Evolutionary conservation across 2,329 filamentous ascomycete genomes (phyloP), one percentile per base, ranked within the genome.

Genomic region (Fusarium oligoseptatum): DNA sequence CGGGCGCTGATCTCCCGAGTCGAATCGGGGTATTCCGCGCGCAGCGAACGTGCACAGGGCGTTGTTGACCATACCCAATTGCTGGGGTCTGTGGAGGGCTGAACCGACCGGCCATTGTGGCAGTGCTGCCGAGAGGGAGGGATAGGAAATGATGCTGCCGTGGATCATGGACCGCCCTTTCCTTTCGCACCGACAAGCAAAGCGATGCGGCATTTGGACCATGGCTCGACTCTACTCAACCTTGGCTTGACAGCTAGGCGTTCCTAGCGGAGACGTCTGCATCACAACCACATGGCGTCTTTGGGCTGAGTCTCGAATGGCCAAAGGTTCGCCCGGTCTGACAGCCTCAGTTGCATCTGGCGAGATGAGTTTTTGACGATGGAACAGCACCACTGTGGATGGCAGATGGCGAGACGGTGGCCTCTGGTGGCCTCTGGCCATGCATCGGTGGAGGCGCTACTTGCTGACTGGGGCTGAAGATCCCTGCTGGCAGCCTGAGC

Each of bases 391-490:
- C 57, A 67, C 56, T 61, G 66, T 65, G 65, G 50, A 68, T 65
- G 61, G 52, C 52, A 68, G 61, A 60, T 52, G 63, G 72, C 61
- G 64, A 66, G 66, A 72, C 43, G 64, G 41, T 60, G 63, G 74
- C 67, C 24, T 24, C 24, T 24, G 24, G 24, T 24, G 24, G 24
- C 24, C 60, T 66, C 70, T 66, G 65, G 64, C 61, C 70, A 71
- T 70, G 72, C 61, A 69, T 62, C 43, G 56, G 73, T 71, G 73
- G 69, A 67, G 67, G 67, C 76, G 74, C 75, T 78, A 76, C 75
- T 77, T 78, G 70, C 77, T 78, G 34, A 78, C 77, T 71, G 67
- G 76, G 74, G 24, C 67, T 76, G 71, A 71, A 71, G 39, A 78
- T 63, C 75, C 76, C 68, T 78, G 76, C 43, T 36, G 45, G 45